Evolutionary conservation across 495 filamentous ascomycete species (phyloP).

Genomic region (Neurospora sp.): DNA sequence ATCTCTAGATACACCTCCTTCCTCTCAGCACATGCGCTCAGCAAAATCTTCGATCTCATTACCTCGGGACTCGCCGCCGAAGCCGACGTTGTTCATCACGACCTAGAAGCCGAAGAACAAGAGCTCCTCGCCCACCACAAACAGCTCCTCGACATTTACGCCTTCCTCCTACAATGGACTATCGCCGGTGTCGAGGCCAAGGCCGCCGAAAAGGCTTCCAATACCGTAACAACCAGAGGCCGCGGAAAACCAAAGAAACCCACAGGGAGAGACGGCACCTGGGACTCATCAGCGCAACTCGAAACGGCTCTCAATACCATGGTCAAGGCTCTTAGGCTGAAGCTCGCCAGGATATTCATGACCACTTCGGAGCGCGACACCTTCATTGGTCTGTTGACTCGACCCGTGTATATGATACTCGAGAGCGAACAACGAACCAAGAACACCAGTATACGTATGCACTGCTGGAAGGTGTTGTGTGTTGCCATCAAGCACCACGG

Average conservation of each 20-base stretch:
- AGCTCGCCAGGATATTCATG: conserved; percentile 82
- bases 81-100: conserved; percentile 73
- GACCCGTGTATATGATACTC: conserved; percentile 86
- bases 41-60: conserved; percentile 88
- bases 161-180: conserved; percentile 90
- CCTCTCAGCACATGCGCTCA: conserved; percentile 69
- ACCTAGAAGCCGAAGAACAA: conserved; percentile 85
- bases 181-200: conserved; percentile 88
- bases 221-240: conserved; percentile 57
- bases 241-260: conserved; percentile 65
- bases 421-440: conserved; percentile 93
- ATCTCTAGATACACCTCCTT: conserved; percentile 64
- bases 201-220: conserved; percentile 76
- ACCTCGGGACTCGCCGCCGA: conserved; percentile 90
- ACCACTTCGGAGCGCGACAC: conserved; percentile 96
- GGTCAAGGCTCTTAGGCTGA: conserved; percentile 92
- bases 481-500: conserved; percentile 98
- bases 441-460: conserved; percentile 84
- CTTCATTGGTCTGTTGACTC: conserved; percentile 83
- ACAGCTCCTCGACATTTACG: conserved; percentile 85
- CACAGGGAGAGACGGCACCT: conserved; percentile 58
- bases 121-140: conserved; percentile 80
- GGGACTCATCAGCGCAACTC: conserved; percentile 83
- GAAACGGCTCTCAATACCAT: conserved; percentile 83
- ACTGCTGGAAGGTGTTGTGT: conserved; percentile 92